Base-by-base conservation (phyloP, 805 yeast species). In the Spathaspora girioi region DNA sequence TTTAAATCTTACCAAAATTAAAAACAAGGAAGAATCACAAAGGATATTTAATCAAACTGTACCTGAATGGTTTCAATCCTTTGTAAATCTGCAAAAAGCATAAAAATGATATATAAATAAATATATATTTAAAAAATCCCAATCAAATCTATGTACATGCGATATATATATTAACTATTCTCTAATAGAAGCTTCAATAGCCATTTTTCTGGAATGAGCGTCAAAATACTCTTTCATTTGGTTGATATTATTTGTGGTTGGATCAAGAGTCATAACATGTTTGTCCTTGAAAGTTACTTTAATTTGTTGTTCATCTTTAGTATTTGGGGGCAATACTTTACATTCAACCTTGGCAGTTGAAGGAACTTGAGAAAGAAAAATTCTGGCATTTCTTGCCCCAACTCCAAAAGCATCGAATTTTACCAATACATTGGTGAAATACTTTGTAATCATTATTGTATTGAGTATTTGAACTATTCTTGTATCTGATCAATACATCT, bases 231-330 rank as follows among this genome's bases (percentile, higher is more conserved):
- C 84, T 9, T 80, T 71, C 59, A 91, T 69, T 57, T 91, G 97
- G 18, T 68, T 73, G 53, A 88, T 79, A 7, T 71, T 71, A 61
- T 79, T 66, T 7, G 59, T 62, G 2, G 77, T 65, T 9, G 97
- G 96, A 63, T 90, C 88, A 5, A 82, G 82, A 49, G 76, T 79
- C 70, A 89, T 68, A 5, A 77, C 79, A 47, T 82, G 79, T 61
- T 92, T 93, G 67, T 92, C 97, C 66, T 87, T 75, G 71, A 81
- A 92, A 1, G 86, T 82, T 20, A 92, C 96, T 55, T 83, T 76
- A 17, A 92, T 80, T n/a, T 76, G 59, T 14, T 96, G 91, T 45
- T 67, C 61, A 17, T 76, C 80, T 9, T 63, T 69, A 0, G 84
- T 71, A 6, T 53, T 56, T 5, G 67, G 60, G 3, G 76, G 72